phyloP scores from a whole-genome alignment of 192 early-diverging fungal genomes.

The Chytriomyces hyalinus region DNA sequence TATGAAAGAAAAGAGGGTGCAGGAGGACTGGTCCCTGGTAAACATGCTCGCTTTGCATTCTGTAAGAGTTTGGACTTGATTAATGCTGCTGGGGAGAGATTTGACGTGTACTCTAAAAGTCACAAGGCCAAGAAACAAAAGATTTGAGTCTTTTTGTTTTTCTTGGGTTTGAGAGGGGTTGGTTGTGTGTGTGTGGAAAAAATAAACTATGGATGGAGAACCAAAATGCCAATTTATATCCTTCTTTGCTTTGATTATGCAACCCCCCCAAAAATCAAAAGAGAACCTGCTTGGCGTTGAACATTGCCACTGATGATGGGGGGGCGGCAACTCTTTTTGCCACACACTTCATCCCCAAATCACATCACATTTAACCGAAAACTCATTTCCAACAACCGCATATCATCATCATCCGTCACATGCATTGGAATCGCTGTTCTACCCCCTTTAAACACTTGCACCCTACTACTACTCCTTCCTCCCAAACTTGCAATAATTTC shows the following conservation, averaged over 20 bases:
- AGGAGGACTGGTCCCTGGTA: constrained; percentile 58
- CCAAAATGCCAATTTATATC: too few relatives aligned
- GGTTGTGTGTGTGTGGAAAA: too few relatives aligned
- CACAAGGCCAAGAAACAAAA: constrained; percentile 16
- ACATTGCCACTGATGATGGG: background rate
- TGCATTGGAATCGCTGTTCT: background rate
- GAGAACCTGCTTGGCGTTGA: background rate
- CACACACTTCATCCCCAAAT: background rate
- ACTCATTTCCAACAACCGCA: background rate
- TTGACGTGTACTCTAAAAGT: constrained; percentile 50
- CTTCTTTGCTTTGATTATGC: too few relatives aligned
- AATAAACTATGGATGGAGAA: too few relatives aligned
- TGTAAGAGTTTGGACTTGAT: constrained; percentile 89
- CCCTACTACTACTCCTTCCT: too few relatives aligned
- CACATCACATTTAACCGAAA: background rate
- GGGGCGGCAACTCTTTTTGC: too few relatives aligned
- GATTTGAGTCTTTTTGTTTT: background rate
- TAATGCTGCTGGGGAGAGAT: constrained; percentile 70
- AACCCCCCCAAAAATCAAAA: background rate
- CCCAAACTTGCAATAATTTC: background rate
- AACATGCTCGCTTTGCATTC: constrained; percentile 88
- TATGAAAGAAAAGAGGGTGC: constrained; percentile 58
- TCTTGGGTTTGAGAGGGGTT: background rate
- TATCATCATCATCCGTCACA: background rate
- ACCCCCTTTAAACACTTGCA: background rate